Percentiles rank a stretch among this genome's conserved stretches.
These are phyloP conservation scores for Trichosporon asahii DNA, from an alignment of 1,284 basidiomycete genomes.

Conservation along the genomic window DNA sequence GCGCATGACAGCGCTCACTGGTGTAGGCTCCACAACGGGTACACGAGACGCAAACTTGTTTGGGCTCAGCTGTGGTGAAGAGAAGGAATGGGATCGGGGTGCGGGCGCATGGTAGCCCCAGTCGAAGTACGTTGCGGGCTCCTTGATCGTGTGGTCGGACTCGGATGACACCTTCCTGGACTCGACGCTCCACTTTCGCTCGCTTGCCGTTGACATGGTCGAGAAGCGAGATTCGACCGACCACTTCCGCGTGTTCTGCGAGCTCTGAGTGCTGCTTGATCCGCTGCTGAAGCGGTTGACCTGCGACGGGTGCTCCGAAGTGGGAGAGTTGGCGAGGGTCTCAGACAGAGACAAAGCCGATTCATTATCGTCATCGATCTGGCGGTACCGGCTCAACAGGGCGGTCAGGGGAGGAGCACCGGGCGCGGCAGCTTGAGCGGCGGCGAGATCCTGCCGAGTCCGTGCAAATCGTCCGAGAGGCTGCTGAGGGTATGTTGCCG, in stretches of 20 bases:
- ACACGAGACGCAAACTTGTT: constrained; percentile 4
- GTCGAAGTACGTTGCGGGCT: constrained; percentile 21
- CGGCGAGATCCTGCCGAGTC: constrained; percentile 31
- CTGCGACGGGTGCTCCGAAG: constrained; percentile 13
- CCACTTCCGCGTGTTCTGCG: constrained; percentile 19
- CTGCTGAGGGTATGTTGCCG: constrained; percentile 14
- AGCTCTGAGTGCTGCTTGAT: constrained; percentile 5
- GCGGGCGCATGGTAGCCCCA: constrained; percentile 24
- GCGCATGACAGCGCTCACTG: constrained; percentile 53
- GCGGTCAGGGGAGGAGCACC: constrained; percentile 20
- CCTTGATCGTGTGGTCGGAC: constrained; percentile 20
- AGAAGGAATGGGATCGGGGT: constrained; percentile 24
- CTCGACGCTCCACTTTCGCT: constrained; percentile 12
- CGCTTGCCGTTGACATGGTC: background rate
- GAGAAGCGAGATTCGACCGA: constrained; percentile 13
- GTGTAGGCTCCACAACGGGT: background rate
- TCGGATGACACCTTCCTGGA: constrained; percentile 19
- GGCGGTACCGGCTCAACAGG: constrained; percentile 26
- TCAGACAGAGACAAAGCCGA: constrained; percentile 16
- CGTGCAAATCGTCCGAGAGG: constrained; percentile 37
- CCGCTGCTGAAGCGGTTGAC: background rate
- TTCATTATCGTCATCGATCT: constrained; percentile 23
- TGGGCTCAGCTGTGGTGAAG: constrained; percentile 9
- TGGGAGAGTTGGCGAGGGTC: constrained; percentile 20
- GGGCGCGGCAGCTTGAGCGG: constrained; percentile 21